These are phyloP conservation scores for Penicillium paradoxum DNA, from an alignment of 495 filamentous ascomycete species.

Conservation along the genomic window DNA sequence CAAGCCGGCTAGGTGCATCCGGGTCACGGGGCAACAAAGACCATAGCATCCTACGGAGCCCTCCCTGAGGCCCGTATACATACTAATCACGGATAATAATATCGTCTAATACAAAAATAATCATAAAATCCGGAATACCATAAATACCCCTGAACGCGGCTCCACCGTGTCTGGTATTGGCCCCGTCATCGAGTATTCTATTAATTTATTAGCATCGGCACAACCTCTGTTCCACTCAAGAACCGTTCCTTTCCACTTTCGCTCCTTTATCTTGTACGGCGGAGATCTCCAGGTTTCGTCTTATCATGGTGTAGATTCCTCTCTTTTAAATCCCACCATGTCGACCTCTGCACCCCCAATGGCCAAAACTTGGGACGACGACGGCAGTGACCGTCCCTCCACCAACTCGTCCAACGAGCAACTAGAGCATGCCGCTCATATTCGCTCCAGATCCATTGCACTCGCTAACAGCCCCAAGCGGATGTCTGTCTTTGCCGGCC, in stretches of 20 bases:
- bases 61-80: no score
- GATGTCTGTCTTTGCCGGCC: conserved; percentile 39
- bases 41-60: no score
- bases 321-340: conserved; percentile 4
- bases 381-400: conserved; percentile 33
- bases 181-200: conserved; percentile 6
- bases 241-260: conserved; percentile 7
- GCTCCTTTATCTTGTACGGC: conserved; percentile 2
- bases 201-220: conserved; percentile 8
- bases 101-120: not conserved
- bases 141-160: conserved; percentile 5
- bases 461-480: conserved; percentile 40
- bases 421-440: conserved; percentile 35
- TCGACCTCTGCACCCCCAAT: conserved; percentile 2
- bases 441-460: conserved; percentile 41
- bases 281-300: conserved; percentile 12
- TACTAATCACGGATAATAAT: not conserved
- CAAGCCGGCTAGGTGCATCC: not conserved
- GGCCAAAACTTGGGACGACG: conserved; percentile 21
- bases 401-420: conserved; percentile 36
- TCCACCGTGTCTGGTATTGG: conserved; percentile 7
- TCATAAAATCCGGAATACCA: not conserved
- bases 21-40: not conserved
- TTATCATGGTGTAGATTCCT: conserved; percentile 10
- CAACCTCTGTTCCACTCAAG: conserved; percentile 2